These are phyloP conservation scores for Xylaria sp. DNA, from an alignment of 2,329 filamentous ascomycete species.

Conservation along the genomic window DNA sequence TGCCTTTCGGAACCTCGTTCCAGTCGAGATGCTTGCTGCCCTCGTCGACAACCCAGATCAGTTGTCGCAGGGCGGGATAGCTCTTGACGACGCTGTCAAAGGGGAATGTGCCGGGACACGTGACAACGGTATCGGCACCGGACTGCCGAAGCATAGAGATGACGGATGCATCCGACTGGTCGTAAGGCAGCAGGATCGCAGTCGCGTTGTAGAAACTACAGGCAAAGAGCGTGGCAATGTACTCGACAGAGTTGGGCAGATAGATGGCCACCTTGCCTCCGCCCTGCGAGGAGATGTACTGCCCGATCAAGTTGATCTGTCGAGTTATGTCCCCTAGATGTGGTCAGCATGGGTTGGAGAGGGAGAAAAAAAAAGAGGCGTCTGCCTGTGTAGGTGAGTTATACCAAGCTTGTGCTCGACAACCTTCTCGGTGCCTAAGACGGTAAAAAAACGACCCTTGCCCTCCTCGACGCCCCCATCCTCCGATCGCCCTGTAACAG, in stretches of 20 bases:
- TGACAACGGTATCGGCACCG: slow-evolving; percentile 82
- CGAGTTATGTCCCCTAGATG: slow-evolving; percentile 75
- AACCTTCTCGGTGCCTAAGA: slow-evolving; percentile 79
- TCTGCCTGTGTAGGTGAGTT: slow-evolving; percentile 18
- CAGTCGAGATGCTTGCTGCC: slow-evolving; percentile 94
- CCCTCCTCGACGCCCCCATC: slow-evolving; percentile 68
- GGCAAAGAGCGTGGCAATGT: slow-evolving; percentile 83
- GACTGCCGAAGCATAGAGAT: slow-evolving; percentile 77
- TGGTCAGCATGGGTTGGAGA: slow-evolving; percentile 33
- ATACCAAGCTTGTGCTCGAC: slow-evolving; percentile 75
- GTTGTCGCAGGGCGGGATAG: slow-evolving; percentile 76
- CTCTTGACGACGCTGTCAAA: slow-evolving; percentile 76
- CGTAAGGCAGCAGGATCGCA: slow-evolving; percentile 85
- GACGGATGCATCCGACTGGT: slow-evolving; percentile 74
- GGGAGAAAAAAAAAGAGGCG: not conserved
- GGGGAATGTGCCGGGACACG: slow-evolving; percentile 86
- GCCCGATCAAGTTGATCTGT: slow-evolving; percentile 88
- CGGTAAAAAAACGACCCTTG: slow-evolving; percentile 79
- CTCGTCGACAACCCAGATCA: slow-evolving; percentile 93
- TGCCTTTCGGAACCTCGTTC: slow-evolving; percentile 85
- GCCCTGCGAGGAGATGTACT: slow-evolving; percentile 75
- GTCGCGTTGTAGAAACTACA: slow-evolving; percentile 90
- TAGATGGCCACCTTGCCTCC: slow-evolving; percentile 86
- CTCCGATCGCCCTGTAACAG: slow-evolving; percentile 70
- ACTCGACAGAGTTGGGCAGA: slow-evolving; percentile 91